Conservation (phyloP, 495 filamentous ascomycete genomes). For the Neurospora sp. region DNA sequence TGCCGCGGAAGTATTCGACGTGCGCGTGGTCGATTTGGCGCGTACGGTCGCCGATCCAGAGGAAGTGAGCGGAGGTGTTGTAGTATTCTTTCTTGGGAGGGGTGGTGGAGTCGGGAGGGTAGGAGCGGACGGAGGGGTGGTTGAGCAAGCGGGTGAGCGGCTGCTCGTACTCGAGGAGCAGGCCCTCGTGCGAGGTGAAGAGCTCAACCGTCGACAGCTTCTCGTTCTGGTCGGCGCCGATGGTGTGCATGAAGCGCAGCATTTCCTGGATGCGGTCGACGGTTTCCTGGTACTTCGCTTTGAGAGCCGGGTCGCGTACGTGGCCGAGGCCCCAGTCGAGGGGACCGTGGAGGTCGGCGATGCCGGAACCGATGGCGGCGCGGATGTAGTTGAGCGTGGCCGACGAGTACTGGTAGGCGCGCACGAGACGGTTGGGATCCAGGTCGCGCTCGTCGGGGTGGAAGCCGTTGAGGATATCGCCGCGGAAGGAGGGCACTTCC, state of each 20-base stretch:
- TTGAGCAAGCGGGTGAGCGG: slow-evolving; percentile 65
- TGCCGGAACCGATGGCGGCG: slow-evolving; percentile 70
- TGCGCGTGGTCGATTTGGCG: slow-evolving; percentile 86
- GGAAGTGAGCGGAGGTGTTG: slow-evolving; percentile 90
- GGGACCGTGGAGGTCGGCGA: slow-evolving; percentile 87
- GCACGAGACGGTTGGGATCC: slow-evolving; percentile 74
- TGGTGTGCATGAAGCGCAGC: slow-evolving; percentile 87
- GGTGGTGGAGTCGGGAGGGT: slow-evolving; percentile 8
- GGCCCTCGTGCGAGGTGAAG: slow-evolving; percentile 89
- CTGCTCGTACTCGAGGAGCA: slow-evolving; percentile 92
- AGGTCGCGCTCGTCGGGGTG: slow-evolving; percentile 56
- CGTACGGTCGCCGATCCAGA: slow-evolving; percentile 97
- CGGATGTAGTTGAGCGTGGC: slow-evolving; percentile 89
- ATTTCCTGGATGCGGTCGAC: slow-evolving; percentile 82
- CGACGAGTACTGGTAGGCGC: slow-evolving; percentile 91
- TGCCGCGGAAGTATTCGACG: slow-evolving; percentile 93
- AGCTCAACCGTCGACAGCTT: slow-evolving; percentile 90
- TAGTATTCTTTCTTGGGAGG: slow-evolving; percentile 47
- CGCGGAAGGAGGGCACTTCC: slow-evolving; percentile 80
- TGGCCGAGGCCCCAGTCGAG: slow-evolving; percentile 95
- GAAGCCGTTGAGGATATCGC: slow-evolving; percentile 93
- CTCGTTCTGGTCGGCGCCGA: slow-evolving; percentile 77
- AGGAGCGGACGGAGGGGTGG: slow-evolving; percentile 37
- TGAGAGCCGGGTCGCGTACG: slow-evolving; percentile 70
- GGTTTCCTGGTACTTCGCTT: slow-evolving; percentile 72